Evolutionary conservation across 2,329 filamentous ascomycete species (phyloP).

Genomic region (Colletotrichum cereale): DNA sequence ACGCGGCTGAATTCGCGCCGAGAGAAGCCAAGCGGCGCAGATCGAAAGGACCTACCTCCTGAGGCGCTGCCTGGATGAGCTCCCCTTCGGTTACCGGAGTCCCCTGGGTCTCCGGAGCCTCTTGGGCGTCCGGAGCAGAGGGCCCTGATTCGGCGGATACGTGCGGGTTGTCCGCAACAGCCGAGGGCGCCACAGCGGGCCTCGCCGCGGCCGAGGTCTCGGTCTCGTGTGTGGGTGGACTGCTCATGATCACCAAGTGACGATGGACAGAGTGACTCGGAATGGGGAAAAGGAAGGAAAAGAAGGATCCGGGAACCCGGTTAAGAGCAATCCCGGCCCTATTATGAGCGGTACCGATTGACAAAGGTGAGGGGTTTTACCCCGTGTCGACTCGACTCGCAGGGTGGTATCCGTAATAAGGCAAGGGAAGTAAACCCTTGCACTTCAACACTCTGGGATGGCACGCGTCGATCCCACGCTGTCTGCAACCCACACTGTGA

Average conservation of each 20-base stretch:
- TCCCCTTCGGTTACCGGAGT: too few species aligned
- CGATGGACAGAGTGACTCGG: too few species aligned
- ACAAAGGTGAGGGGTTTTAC: not conserved
- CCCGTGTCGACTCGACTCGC: not conserved
- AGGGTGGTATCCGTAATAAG: not conserved
- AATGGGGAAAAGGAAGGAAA: not conserved
- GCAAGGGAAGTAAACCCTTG: not conserved
- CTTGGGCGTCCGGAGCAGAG: not conserved
- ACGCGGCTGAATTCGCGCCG: not conserved
- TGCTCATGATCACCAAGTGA: not conserved
- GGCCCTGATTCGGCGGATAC: not conserved
- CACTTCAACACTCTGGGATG: not conserved
- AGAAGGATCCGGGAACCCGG: not conserved
- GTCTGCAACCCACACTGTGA: not conserved
- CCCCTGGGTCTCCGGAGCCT: too few species aligned
- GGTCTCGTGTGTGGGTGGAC: not conserved
- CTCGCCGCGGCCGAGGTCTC: slow-evolving; percentile 3
- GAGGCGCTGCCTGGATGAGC: not conserved
- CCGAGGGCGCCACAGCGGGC: not conserved
- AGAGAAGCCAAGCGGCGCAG: not conserved
- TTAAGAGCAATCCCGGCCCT: not conserved
- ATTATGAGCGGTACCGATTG: not conserved
- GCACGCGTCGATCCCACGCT: not conserved
- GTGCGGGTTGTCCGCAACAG: not conserved
- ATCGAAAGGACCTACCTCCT: not conserved